phyloP scores from a whole-genome alignment of 208 protist genomes.

The Trypanosomatidae sp. region DNA sequence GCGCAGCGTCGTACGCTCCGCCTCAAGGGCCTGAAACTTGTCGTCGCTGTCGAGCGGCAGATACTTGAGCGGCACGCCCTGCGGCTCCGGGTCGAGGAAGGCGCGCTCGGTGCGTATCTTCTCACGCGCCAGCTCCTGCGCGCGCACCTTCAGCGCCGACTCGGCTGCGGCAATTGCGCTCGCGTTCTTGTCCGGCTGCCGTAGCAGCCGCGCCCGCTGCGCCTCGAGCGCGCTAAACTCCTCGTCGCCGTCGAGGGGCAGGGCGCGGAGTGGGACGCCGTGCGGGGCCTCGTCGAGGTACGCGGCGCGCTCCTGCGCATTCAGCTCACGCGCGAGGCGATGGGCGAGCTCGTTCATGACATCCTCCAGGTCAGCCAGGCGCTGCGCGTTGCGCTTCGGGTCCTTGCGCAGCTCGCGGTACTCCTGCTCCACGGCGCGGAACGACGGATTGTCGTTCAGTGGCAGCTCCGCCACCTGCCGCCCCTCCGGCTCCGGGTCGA shows the following conservation, averaged over 20 bases:
- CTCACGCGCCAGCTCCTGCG: constrained; percentile 55
- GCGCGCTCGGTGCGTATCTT: constrained; percentile 45
- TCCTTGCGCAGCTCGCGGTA: constrained; percentile 48
- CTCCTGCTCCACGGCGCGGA: constrained; percentile 30
- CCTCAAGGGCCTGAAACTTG: constrained; percentile 48
- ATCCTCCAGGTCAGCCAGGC: constrained; percentile 50
- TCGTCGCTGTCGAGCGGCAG: constrained; percentile 47
- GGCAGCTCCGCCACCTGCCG: constrained; percentile 36
- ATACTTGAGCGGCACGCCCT: constrained; percentile 38
- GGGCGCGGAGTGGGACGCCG: constrained; percentile 36
- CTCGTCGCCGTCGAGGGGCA: constrained; percentile 53
- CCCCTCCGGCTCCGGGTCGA: constrained; percentile 58
- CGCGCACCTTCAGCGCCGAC: constrained; percentile 42
- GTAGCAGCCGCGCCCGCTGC: constrained; percentile 39
- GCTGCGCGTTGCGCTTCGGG: constrained; percentile 26
- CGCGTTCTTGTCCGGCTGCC: constrained; percentile 39
- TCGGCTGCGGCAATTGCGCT: constrained; percentile 35
- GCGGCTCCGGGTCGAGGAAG: constrained; percentile 55
- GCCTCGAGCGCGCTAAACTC: constrained; percentile 56
- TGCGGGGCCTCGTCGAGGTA: constrained; percentile 30
- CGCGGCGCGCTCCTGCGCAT: constrained; percentile 35
- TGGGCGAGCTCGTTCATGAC: constrained; percentile 65
- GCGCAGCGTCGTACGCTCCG: constrained; percentile 32
- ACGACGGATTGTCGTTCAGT: constrained; percentile 44
- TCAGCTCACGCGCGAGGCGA: constrained; percentile 54